Base-by-base conservation (phyloP, 208 protist genomes). In the Naegleria lovaniensis region DNA sequence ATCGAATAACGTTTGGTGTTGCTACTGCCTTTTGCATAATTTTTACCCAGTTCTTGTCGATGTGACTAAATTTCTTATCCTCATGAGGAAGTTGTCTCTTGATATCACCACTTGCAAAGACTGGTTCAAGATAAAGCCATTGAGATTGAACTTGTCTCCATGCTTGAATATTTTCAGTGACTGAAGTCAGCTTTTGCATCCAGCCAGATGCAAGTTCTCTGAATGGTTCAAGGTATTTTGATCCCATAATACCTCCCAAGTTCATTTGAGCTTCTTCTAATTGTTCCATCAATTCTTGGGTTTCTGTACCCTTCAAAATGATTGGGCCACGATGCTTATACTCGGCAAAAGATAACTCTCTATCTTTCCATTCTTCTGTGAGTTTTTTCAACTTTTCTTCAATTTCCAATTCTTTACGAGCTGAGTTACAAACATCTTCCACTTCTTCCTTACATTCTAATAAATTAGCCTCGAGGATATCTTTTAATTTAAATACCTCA, bases 1-100 rank as follows among this genome's bases (percentile, higher is more conserved):
- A 98, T 58, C 96, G 94, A n/a, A 98, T 91, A 90, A 99, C 97
- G 92, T 98, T 98, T 7, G 95, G 95, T 43, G 93, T 95, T 92
- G 98, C 97, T 91, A 96, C 97, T 75, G 97, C 97, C 93, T 98
- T 98, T 91, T 96, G 96, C 97, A 99, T 99, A 91, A 99, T 97
- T 94, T 98, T 97, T 91, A 98, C 94, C 95, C 97, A 99, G 83
- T 96, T 95, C 94, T 98, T 98, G 93, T 99, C 97, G 92, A 99
- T 98, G 93, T 96, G 96, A 22, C 95, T 94, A 92, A 99, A 99
- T 89, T 97, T 96, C 93, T 98, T 98, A 38, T 97, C 97, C 92
- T 99, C 98, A 91, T 98, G 96, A 38, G 97, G 97, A 89, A 99
- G 94, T 94, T 99, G 97, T 94, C 97, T 97, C 93, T 97, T 97